Conservation (phyloP, 1,284 basidiomycete species). For the Cronartium quercuum region DNA sequence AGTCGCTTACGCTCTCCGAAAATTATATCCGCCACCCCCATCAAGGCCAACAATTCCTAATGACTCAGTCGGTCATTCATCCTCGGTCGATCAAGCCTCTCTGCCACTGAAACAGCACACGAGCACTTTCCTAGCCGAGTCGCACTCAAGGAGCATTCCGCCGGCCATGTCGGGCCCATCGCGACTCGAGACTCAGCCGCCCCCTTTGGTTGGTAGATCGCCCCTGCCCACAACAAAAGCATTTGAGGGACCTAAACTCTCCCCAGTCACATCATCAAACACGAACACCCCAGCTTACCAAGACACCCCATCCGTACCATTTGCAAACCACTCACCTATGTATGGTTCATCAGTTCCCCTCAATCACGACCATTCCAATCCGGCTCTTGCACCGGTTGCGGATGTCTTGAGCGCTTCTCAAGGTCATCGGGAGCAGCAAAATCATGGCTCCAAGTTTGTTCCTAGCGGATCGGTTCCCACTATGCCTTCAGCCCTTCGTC, state of each 20-base stretch:
- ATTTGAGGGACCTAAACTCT: conserved; percentile 34
- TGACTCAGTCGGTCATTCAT: conserved; percentile 36
- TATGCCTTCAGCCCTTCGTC: conserved; percentile 21
- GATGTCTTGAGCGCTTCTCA: neutral
- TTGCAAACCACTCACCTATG: neutral
- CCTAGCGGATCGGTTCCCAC: conserved; percentile 3
- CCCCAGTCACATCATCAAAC: conserved; percentile 8
- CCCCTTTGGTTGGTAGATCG: conserved; percentile 38
- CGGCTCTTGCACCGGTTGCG: neutral
- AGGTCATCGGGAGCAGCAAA: neutral
- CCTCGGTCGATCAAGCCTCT: neutral
- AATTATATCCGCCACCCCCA: conserved; percentile 24
- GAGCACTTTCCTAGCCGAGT: conserved; percentile 30
- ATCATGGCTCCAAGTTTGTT: neutral
- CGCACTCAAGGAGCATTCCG: conserved; percentile 38
- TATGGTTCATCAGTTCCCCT: neutral
- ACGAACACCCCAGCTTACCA: neutral
- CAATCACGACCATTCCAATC: neutral
- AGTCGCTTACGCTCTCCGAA: neutral
- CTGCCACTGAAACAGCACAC: neutral
- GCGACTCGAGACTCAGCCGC: conserved; percentile 2
- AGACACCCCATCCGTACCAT: neutral
- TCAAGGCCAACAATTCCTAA: conserved; percentile 44
- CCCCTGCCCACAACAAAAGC: conserved; percentile 15
- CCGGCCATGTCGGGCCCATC: conserved; percentile 36